Conservation (phyloP, 441 rosid genomes). For the Sinapis alba region DNA sequence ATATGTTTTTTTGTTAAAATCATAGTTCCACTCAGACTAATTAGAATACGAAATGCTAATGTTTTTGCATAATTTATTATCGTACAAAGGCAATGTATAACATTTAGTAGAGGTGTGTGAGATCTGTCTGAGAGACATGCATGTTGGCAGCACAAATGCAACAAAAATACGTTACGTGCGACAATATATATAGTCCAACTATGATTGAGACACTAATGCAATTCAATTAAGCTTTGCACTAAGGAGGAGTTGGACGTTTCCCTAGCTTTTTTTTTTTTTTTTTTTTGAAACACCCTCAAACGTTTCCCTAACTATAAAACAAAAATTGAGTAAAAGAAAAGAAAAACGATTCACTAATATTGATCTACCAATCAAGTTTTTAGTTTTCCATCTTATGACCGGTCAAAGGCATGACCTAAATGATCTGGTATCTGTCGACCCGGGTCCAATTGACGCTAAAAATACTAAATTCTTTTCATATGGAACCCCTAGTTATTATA, state of each 20-base stretch:
- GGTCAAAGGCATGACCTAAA: conserved; percentile 16
- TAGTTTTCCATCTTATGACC: conserved; percentile 10
- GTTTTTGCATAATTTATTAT: neutral
- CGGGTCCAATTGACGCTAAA: neutral
- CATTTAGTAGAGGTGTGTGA: neutral
- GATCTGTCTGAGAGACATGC: neutral
- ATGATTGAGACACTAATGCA: conserved; percentile 9
- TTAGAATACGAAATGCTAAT: neutral
- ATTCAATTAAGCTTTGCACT: neutral
- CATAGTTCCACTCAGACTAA: neutral
- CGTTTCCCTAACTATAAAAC: neutral
- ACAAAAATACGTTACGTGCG: conserved; percentile 7
- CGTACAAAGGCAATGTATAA: neutral
- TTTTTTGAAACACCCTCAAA: too few relatives aligned
- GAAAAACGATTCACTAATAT: neutral
- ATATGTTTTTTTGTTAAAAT: neutral
- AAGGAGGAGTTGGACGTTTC: neutral
- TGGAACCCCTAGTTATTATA: neutral
- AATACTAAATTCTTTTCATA: conserved; percentile 1
- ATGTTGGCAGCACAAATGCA: conserved; percentile 2
- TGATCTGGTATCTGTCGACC: conserved; percentile 21
- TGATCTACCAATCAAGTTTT: conserved; percentile 8
- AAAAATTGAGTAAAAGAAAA: neutral
- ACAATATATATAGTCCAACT: neutral
- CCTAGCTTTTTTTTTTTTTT: too few relatives aligned